Evolutionary conservation across 2,329 filamentous ascomycete species (phyloP).

Genomic region (Curvularia sp.): DNA sequence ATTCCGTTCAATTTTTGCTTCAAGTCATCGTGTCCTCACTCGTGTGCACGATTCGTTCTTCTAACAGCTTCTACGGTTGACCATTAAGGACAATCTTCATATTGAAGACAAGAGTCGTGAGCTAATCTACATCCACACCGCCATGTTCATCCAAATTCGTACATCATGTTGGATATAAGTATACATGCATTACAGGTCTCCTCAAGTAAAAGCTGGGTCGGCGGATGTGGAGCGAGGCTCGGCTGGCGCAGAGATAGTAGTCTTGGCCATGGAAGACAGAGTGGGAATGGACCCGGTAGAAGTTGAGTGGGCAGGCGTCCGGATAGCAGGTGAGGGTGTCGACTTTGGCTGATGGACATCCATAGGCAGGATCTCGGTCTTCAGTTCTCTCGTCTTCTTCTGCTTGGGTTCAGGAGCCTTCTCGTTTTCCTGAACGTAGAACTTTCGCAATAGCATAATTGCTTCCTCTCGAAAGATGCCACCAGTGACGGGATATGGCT

Average conservation of each 20-base stretch:
- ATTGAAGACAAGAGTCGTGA: conserved; percentile 7
- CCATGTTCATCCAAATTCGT: conserved; percentile 1
- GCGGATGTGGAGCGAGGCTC: conserved; percentile 7
- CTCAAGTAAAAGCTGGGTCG: conserved; percentile 14
- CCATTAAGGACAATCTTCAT: neutral
- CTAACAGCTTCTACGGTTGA: neutral
- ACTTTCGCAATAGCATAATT: conserved; percentile 87
- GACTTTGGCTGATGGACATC: conserved; percentile 50
- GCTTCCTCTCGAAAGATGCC: conserved; percentile 91
- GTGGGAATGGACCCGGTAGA: conserved; percentile 14
- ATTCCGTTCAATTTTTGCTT: neutral
- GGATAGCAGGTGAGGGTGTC: conserved; percentile 31
- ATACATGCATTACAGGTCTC: neutral
- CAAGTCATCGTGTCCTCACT: neutral
- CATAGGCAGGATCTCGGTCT: conserved; percentile 63
- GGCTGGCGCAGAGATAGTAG: conserved; percentile 1
- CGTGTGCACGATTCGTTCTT: neutral
- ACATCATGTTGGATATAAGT: conserved; percentile 8
- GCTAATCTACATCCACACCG: conserved; percentile 10
- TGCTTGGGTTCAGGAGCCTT: conserved; percentile 73
- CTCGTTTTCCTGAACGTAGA: conserved; percentile 98
- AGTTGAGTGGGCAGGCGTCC: conserved; percentile 5
- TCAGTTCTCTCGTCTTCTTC: conserved; percentile 69
- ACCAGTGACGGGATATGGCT: conserved; percentile 80
- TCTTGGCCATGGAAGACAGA: conserved; percentile 15